Evolutionary conservation across 352 stramenopile species (phyloP).

Genomic region (Peronospora destructor): DNA sequence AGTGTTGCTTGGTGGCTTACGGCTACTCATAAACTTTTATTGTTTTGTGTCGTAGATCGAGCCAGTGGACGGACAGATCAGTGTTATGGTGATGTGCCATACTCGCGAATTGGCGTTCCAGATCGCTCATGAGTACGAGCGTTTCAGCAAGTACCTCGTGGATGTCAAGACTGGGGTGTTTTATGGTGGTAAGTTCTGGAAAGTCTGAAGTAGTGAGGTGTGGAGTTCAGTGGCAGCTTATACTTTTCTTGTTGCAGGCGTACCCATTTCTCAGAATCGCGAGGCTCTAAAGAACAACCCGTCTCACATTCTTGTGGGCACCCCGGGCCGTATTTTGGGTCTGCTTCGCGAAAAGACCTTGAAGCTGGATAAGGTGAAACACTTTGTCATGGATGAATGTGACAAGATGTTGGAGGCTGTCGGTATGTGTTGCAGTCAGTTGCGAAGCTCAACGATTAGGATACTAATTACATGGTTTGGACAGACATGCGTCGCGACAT

Average conservation of each 20-base stretch:
- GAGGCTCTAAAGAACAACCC: slow-evolving; percentile 95
- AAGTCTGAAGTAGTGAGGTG: not conserved
- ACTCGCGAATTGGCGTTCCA: slow-evolving; percentile 99
- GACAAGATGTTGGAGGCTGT: slow-evolving; percentile 99
- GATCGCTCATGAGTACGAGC: slow-evolving; percentile 99
- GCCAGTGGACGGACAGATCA: slow-evolving; percentile 89
- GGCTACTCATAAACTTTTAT: slow-evolving; percentile 2
- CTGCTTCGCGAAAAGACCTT: slow-evolving; percentile 92
- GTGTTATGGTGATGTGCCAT: slow-evolving; percentile 97
- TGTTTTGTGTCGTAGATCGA: slow-evolving; percentile 54
- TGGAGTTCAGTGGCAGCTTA: slow-evolving; percentile 4
- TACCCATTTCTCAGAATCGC: slow-evolving; percentile 92
- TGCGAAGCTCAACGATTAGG: not conserved
- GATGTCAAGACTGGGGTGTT: slow-evolving; percentile 96
- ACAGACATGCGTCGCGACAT: slow-evolving; percentile 98
- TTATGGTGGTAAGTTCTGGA: slow-evolving; percentile 82
- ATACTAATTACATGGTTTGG: slow-evolving; percentile 3
- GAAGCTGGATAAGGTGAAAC: slow-evolving; percentile 98
- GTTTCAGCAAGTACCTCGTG: slow-evolving; percentile 98
- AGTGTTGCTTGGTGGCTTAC: not conserved
- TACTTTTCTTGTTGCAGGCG: slow-evolving; percentile 37
- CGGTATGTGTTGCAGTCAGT: slow-evolving; percentile 36
- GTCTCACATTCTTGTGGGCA: slow-evolving; percentile 97
- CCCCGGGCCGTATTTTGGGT: slow-evolving; percentile 91
- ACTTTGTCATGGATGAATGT: slow-evolving; percentile 99